A percentile compares a stretch with the other conserved stretches of the same genome.
Conservation (phyloP, 306 rosid species). For the Macrotyloma uniflorum region DNA sequence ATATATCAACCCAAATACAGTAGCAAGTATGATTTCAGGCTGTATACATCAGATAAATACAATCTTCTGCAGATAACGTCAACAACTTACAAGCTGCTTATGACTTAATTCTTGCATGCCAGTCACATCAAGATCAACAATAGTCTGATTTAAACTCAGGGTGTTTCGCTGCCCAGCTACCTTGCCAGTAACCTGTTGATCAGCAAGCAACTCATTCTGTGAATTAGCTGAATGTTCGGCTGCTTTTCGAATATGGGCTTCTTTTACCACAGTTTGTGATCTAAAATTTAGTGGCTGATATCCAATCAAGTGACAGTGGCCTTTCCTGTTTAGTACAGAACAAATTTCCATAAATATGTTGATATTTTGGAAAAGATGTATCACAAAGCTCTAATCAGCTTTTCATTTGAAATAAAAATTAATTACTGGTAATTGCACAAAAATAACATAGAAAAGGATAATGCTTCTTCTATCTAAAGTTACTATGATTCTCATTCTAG, state of each 20-base stretch:
- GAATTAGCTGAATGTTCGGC: constrained; percentile 38
- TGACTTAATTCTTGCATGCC: constrained; percentile 37
- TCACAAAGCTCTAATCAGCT: constrained; percentile 12
- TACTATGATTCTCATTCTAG: neutral
- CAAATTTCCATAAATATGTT: constrained; percentile 40
- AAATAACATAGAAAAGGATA: neutral
- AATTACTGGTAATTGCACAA: constrained; percentile 4
- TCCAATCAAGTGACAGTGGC: constrained; percentile 78
- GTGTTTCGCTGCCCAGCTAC: constrained; percentile 32
- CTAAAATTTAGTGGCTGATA: constrained; percentile 50
- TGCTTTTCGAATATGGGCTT: constrained; percentile 36
- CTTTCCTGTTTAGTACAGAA: constrained; percentile 69
- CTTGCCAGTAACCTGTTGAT: constrained; percentile 31
- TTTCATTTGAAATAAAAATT: neutral
- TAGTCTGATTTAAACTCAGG: constrained; percentile 28
- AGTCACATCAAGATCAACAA: neutral
- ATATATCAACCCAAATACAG: constrained; percentile 29
- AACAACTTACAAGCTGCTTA: constrained; percentile 25
- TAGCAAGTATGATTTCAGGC: constrained; percentile 29
- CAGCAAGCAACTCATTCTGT: constrained; percentile 42
- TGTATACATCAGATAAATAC: constrained; percentile 26
- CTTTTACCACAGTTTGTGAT: constrained; percentile 44
- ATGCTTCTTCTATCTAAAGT: constrained; percentile 4
- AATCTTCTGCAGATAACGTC: constrained; percentile 21
- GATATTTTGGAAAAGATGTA: constrained; percentile 22